These are phyloP conservation scores for Teunomyces gatunensis DNA, from an alignment of 805 yeast genomes.

Conservation along the genomic window DNA sequence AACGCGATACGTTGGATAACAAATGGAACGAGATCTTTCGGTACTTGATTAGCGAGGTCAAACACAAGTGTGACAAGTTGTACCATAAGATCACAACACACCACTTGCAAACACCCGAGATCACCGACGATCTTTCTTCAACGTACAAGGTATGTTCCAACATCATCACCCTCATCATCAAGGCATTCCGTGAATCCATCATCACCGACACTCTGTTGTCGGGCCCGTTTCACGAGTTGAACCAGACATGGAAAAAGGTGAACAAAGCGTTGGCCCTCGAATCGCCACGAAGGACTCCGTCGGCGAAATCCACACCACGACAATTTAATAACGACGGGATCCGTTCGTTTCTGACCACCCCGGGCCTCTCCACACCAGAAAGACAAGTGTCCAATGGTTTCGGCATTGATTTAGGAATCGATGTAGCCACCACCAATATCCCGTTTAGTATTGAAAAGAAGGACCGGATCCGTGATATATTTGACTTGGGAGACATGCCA, in stretches of 20 bases:
- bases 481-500: neutral
- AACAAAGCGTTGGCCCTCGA: neutral
- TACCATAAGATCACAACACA: neutral
- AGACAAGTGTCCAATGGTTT: constrained; percentile 14
- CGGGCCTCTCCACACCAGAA: neutral
- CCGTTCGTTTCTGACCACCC: constrained; percentile 15
- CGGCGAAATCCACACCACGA: constrained; percentile 1
- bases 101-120: constrained; percentile 9
- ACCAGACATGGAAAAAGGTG: constrained; percentile 8
- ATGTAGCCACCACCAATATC: constrained; percentile 22
- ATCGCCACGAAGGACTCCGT: neutral
- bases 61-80: constrained; percentile 14
- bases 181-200: constrained; percentile 36
- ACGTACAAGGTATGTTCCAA: constrained; percentile 40
- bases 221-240: constrained; percentile 18
- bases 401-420: constrained; percentile 31
- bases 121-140: constrained; percentile 30
- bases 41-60: constrained; percentile 43
- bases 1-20: constrained; percentile 46
- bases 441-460: constrained; percentile 33
- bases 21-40: constrained; percentile 57
- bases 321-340: constrained; percentile 13
- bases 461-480: constrained; percentile 28
- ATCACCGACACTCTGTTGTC: constrained; percentile 27
- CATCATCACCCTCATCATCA: constrained; percentile 29